Conservation (phyloP, 148 eudicot species). For the Agrostemma githago region DNA sequence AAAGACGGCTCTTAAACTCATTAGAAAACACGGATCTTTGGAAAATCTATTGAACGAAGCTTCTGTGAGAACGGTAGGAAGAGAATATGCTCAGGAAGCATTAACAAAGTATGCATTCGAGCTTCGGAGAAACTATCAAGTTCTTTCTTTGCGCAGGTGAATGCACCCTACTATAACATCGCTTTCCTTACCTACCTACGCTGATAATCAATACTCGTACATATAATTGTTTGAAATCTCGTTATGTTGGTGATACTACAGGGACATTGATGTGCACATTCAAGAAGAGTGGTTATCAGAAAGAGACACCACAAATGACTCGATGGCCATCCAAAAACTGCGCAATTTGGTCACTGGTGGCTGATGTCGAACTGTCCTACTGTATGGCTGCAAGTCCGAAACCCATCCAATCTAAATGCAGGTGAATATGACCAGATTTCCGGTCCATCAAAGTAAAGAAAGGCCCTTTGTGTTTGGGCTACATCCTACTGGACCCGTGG, state of each 20-base stretch:
- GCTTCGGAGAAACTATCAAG: constrained; percentile 68
- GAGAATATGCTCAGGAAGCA: constrained; percentile 78
- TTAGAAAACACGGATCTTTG: constrained; percentile 71
- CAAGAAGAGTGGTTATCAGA: constrained; percentile 73
- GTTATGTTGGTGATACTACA: constrained; percentile 19
- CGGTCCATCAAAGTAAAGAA: too few relatives aligned
- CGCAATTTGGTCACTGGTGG: constrained; percentile 27
- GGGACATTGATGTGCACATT: constrained; percentile 64
- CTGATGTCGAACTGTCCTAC: constrained; percentile 1
- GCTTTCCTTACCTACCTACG: background rate
- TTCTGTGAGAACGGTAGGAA: constrained; percentile 78
- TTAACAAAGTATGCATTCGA: constrained; percentile 67
- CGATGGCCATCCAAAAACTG: constrained; percentile 35
- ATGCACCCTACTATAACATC: background rate
- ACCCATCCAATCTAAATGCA: background rate
- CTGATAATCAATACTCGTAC: background rate
- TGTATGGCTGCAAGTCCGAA: constrained; percentile 6
- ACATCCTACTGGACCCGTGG: background rate
- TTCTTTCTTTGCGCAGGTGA: constrained; percentile 82
- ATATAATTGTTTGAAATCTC: background rate
- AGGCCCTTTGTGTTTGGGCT: background rate
- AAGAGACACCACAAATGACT: constrained; percentile 58
- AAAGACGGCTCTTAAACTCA: constrained; percentile 78
- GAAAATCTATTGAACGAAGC: constrained; percentile 79
- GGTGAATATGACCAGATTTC: too few relatives aligned